Evolutionary conservation across 2,329 filamentous ascomycete genomes (phyloP), one percentile per base, ranked within the genome.

Genomic region (Fusarium keratoplasticum): DNA sequence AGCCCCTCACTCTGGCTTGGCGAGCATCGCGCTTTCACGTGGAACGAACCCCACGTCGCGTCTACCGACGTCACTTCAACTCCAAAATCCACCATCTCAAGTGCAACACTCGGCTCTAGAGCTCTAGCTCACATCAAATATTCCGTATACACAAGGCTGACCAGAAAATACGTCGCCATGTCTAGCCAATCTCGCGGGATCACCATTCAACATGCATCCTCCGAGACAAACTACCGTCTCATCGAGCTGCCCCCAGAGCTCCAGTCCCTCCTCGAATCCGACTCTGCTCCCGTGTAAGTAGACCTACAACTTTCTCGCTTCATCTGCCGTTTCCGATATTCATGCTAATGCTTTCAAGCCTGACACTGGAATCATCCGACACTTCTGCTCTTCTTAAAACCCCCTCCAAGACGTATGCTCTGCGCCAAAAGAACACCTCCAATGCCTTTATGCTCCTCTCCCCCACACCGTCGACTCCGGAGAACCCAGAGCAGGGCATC

Each of bases 351-450:
- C 36, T 54, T 40, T 50, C 20, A 69, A 89, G 87, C 5, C 81
- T 89, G 61, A 86, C 82, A 18, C 82, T 89, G 54, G 84, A 87
- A 72, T 85, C 86, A 14, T 87, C 88, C 22, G 83, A 86, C 25
- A 81, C 85, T 2, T 79, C 81, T 3, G 89, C 89, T 29, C 79
- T 91, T 47, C 85, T 92, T 63, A 87, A 83, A 74, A 86, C 86
- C 1, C 86, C 85, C 5, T 80, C 83, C 62, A 87, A 86, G 74
- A 87, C 86, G 18, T 92, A 91, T 81, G 85, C 86, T 7, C 84
- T 92, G 55, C 89, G 88, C 33, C 90, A 92, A 77, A 92, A 92
- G 79, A 92, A 92, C 79, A 92, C 90, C 0, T 92, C 90, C 54
- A 92, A 92, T 78, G 87, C 88, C n/a, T 84, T 92, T 55, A 88